These are phyloP conservation scores for Naematelia aurantialba DNA, from an alignment of 768 basidiomycete genomes.

Conservation along the genomic window DNA sequence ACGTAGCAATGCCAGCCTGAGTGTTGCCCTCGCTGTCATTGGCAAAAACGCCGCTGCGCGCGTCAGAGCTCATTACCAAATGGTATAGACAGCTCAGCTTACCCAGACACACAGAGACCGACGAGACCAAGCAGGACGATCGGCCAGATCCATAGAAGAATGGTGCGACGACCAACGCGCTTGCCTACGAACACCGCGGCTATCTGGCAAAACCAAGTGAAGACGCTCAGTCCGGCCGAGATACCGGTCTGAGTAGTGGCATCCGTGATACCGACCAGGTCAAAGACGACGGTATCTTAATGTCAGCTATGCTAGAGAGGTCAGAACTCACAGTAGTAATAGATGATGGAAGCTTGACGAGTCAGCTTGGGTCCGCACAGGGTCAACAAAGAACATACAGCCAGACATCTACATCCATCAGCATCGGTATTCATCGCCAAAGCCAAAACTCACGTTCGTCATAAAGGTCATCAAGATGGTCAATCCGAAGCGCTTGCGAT, in stretches of 20 bases:
- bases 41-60: slow-evolving; percentile 39
- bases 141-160: slow-evolving; percentile 50
- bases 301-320: neutral
- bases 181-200: slow-evolving; percentile 42
- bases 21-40: slow-evolving; percentile 29
- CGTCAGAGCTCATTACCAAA: neutral
- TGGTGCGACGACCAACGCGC: slow-evolving; percentile 43
- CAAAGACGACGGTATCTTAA: slow-evolving; percentile 40
- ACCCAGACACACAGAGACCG: slow-evolving; percentile 37
- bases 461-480: slow-evolving; percentile 49
- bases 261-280: slow-evolving; percentile 50
- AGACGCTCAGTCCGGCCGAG: slow-evolving; percentile 51
- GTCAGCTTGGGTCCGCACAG: neutral
- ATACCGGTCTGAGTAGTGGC: slow-evolving; percentile 52
- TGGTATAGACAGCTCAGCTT: neutral
- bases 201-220: slow-evolving; percentile 50
- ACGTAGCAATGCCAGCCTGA: slow-evolving; percentile 44
- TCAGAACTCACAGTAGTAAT: slow-evolving; percentile 43
- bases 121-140: slow-evolving; percentile 39
- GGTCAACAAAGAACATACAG: slow-evolving; percentile 1
- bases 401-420: slow-evolving; percentile 1
- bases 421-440: neutral
- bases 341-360: slow-evolving; percentile 46
- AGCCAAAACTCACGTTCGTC: slow-evolving; percentile 25
- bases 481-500: slow-evolving; percentile 45